Conservation (phyloP, 805 yeast genomes). For the Ogataea pignaliae region DNA sequence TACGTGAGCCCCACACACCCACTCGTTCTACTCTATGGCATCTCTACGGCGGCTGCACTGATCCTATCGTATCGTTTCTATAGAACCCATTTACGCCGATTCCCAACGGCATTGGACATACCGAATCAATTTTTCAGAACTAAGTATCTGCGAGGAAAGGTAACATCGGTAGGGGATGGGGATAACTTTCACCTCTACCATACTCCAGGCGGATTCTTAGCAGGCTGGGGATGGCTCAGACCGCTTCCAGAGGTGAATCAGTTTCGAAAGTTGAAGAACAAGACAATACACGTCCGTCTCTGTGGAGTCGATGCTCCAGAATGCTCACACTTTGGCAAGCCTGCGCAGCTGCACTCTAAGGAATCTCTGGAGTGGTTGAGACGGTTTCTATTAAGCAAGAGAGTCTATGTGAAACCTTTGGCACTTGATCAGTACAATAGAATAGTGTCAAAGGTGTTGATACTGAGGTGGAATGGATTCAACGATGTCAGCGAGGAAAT, state of each 20-base stretch:
- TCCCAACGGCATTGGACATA: slow-evolving; percentile 45
- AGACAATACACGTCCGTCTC: slow-evolving; percentile 76
- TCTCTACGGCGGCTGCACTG: slow-evolving; percentile 28
- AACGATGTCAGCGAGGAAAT: slow-evolving; percentile 84
- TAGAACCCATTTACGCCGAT: slow-evolving; percentile 42
- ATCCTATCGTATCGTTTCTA: slow-evolving; percentile 42
- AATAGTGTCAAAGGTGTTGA: slow-evolving; percentile 71
- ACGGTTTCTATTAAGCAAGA: slow-evolving; percentile 56
- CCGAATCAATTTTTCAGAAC: slow-evolving; percentile 42
- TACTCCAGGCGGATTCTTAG: slow-evolving; percentile 82
- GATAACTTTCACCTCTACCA: slow-evolving; percentile 92
- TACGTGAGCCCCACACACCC: slow-evolving; percentile 25
- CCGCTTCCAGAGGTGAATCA: slow-evolving; percentile 51
- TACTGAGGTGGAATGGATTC: slow-evolving; percentile 60
- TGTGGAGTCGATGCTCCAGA: slow-evolving; percentile 98
- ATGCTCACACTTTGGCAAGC: slow-evolving; percentile 87
- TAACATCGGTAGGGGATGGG: slow-evolving; percentile 91
- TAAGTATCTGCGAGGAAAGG: slow-evolving; percentile 59
- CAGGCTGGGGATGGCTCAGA: slow-evolving; percentile 95
- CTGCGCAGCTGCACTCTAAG: slow-evolving; percentile 81
- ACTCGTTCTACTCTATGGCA: slow-evolving; percentile 26
- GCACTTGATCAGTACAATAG: slow-evolving; percentile 85
- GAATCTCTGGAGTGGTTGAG: slow-evolving; percentile 83
- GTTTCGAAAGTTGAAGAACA: slow-evolving; percentile 43
- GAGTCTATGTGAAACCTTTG: slow-evolving; percentile 72